Base-by-base conservation (phyloP, 2,329 filamentous ascomycete genomes). In the Aspergillus pseudotamarii region DNA sequence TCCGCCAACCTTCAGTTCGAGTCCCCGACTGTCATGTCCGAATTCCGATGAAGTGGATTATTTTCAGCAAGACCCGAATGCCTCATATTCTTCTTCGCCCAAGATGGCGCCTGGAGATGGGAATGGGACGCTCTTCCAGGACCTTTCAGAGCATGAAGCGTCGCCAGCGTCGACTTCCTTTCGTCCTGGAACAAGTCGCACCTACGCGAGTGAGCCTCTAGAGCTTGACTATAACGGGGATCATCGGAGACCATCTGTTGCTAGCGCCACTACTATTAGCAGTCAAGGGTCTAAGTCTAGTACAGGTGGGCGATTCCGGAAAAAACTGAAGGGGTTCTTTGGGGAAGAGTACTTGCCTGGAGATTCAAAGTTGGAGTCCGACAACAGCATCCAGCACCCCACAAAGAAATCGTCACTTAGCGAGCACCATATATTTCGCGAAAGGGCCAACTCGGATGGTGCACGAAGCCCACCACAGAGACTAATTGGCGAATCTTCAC, bases 251-350 rank as follows among this genome's bases (percentile, higher is more conserved):
- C 94, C 94, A 2, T 98, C 95, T 4, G 86, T 93, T 57, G 93
- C 93, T 45, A 97, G 94, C 78, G 89, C 94, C 67, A 93, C 91
- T 16, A 96, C 90, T 5, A 88, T 92, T 62, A 95, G 94, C 78
- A 96, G 94, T 73, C 87, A 91, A 68, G 91, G 92, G 38, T 96
- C 94, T 48, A 91, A 90, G 76, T 82, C 88, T 66, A 89, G 88
- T 64, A 84, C 90, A 64, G 88, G 89, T 70, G 88, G 91, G 58
- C 86, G 90, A 62, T 85, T 88, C 67, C 84, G 87, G 71, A 93
- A 94, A 78, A 95, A 94, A 79, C 83, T 97, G 66, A 92, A 95
- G 74, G 92, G 91, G 48, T 94, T 97, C 76, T 96, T 97, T 79
- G 94, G 94, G 54, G 94, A 97, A 71, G 94, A 97, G 74, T 93